phyloP scores from a whole-genome alignment of 2,329 filamentous ascomycete genomes.

The Huntiella savannae region DNA sequence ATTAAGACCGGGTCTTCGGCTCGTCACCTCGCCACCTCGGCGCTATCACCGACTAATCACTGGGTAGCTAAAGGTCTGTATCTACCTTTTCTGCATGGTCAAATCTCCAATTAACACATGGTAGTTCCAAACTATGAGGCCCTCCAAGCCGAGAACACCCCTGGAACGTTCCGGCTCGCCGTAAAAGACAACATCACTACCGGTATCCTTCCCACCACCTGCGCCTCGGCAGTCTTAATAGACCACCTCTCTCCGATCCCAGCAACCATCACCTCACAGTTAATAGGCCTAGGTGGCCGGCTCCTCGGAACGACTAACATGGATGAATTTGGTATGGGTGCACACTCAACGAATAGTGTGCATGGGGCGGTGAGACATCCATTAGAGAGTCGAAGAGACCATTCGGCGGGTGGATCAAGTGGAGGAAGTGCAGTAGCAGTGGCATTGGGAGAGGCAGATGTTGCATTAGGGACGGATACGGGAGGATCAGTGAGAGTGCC shows the following conservation, averaged over 20 bases:
- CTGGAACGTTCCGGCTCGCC: conserved; percentile 29
- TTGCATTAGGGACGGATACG: conserved; percentile 80
- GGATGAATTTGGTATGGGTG: conserved; percentile 94
- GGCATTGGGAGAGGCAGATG: conserved; percentile 33
- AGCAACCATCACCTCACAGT: conserved; percentile 56
- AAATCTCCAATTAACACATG: no score
- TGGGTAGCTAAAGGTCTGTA: no score
- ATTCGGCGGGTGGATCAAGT: conserved; percentile 74
- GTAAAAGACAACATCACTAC: conserved; percentile 68
- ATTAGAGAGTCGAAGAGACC: conserved; percentile 15
- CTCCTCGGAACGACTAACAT: conserved; percentile 73
- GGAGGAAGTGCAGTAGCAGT: conserved; percentile 85
- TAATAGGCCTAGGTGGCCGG: conserved; percentile 42
- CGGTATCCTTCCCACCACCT: conserved; percentile 51
- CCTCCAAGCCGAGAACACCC: neutral
- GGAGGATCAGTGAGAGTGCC: conserved; percentile 76
- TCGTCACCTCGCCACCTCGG: no score
- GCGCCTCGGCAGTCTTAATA: conserved; percentile 57
- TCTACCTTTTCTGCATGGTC: no score
- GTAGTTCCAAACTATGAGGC: neutral
- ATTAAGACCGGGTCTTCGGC: no score
- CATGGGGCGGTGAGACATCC: conserved; percentile 43
- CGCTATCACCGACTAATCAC: no score
- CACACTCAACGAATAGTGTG: conserved; percentile 53
- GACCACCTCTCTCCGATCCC: conserved; percentile 58